Evolutionary conservation across 306 rosid genomes (phyloP), one percentile per base, ranked within the genome.

Genomic region (Pyrus bretschneideri): DNA sequence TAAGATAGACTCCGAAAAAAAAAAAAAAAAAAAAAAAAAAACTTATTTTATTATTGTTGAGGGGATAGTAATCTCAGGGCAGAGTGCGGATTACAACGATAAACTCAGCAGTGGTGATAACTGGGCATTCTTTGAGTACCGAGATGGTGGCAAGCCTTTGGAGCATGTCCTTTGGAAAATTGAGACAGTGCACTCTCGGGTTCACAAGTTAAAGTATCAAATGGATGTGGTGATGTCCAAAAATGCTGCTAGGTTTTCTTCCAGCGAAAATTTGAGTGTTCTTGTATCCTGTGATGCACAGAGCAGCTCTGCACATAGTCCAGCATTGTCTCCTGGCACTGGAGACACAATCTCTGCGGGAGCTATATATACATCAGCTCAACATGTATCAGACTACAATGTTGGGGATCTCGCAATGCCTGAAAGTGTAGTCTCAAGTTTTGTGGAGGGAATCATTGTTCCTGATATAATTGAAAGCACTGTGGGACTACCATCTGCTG

Each of bases 401-500:
- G 78, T 84, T 33, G 95, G 83, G 19, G 97, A 90, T 80, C 78
- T 90, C 31, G 87, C 77, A 62, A 71, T 87, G 81, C 95, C 88
- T 68, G 94, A 80, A 83, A 86, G 91, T 79, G 88, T 85, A 33
- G 88, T 87, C 77, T 90, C 92, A 49, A 91, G 97, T 81, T 90
- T 71, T 70, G 95, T 88, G 85, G 94, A 86, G 81, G 93, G 85
- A 55, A 52, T 88, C 17, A 61, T 73, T 73, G 81, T 89, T 82
- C 95, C 97, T 46, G 98, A 94, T 81, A 89, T 92, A 75, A 89
- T 86, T 67, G 97, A 92, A 85, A 92, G 95, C 91, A 89, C 91
- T 9, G 91, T 87, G 35, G 97, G 89, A 77, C 76, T 86, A 58
- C 78, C 85, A 84, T 80, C 96, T 80, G 88, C 89, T 78, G 82